Percentiles rank a stretch among this genome's conserved stretches.
phyloP scores from a whole-genome alignment of 2,329 filamentous ascomycete species.

The Neocucurbitaria cava region DNA sequence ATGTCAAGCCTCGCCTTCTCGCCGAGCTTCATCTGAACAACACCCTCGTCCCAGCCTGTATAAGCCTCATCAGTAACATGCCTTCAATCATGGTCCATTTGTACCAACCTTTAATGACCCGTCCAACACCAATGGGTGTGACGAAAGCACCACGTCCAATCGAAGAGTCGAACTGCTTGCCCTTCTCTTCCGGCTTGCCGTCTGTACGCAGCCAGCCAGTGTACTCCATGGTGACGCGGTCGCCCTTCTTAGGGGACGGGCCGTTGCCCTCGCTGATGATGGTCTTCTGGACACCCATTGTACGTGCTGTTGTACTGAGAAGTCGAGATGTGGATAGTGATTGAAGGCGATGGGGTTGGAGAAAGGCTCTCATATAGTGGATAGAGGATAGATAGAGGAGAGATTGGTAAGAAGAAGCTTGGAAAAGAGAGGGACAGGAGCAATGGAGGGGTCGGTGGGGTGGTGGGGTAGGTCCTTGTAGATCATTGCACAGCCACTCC shows the following conservation, averaged over 20 bases:
- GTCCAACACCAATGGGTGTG: slow-evolving; percentile 78
- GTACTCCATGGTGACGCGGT: slow-evolving; percentile 42
- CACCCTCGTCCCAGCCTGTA: slow-evolving; percentile 66
- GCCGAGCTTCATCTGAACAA: slow-evolving; percentile 79
- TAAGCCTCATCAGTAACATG: not conserved
- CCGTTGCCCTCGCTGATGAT: slow-evolving; percentile 36
- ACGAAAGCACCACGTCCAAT: slow-evolving; percentile 76
- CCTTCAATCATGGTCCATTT: not conserved
- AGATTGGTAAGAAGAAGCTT: slow-evolving; percentile 5
- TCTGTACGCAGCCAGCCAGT: slow-evolving; percentile 37
- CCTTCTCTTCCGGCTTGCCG: slow-evolving; percentile 33
- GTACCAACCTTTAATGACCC: slow-evolving; percentile 80
- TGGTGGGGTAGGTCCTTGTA: not conserved
- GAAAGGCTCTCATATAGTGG: slow-evolving; percentile 17
- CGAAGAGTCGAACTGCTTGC: slow-evolving; percentile 77
- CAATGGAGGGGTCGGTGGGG: slow-evolving; percentile 14
- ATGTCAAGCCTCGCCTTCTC: slow-evolving; percentile 89
- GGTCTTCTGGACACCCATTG: slow-evolving; percentile 41
- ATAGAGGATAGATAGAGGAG: slow-evolving; percentile 10
- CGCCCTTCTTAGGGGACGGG: slow-evolving; percentile 36
- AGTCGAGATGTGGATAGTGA: slow-evolving; percentile 14
- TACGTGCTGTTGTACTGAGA: slow-evolving; percentile 24
- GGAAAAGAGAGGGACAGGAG: slow-evolving; percentile 5
- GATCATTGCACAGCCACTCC: slow-evolving; percentile 23
- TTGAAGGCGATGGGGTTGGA: slow-evolving; percentile 9